Evolutionary conservation across 2,329 filamentous ascomycete genomes (phyloP).

Genomic region (Neopestalotiopsis clavispora): DNA sequence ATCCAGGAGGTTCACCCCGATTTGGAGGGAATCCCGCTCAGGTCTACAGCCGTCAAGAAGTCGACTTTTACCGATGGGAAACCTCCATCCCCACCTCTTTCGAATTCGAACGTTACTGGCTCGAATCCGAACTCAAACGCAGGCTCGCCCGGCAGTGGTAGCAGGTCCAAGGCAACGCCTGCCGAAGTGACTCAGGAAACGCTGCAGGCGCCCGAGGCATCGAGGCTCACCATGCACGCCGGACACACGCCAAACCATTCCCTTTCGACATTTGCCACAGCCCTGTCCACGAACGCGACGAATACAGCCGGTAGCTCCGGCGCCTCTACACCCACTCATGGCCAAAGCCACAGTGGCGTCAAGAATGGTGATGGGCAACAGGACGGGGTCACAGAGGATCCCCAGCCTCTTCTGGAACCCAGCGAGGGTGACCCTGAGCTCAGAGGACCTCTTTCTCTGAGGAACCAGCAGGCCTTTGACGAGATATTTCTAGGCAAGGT

Average conservation of each 20-base stretch:
- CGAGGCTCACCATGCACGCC: constrained; percentile 64
- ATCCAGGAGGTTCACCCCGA: constrained; percentile 62
- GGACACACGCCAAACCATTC: constrained; percentile 67
- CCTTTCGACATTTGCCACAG: constrained; percentile 54
- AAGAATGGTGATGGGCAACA: constrained; percentile 24
- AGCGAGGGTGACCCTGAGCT: constrained; percentile 50
- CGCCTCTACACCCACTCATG: constrained; percentile 41
- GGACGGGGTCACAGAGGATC: constrained; percentile 19
- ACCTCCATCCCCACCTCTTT: constrained; percentile 28
- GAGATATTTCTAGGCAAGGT: constrained; percentile 57
- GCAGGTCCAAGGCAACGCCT: constrained; percentile 33
- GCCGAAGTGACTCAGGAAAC: constrained; percentile 51
- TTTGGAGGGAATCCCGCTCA: constrained; percentile 64
- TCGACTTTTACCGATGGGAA: constrained; percentile 52
- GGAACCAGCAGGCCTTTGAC: constrained; percentile 60
- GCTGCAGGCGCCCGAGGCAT: constrained; percentile 52
- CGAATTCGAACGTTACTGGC: constrained; percentile 32
- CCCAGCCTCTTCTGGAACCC: constrained; percentile 40
- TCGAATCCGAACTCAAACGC: constrained; percentile 31
- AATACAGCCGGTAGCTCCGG: constrained; percentile 47
- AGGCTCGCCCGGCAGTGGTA: constrained; percentile 28
- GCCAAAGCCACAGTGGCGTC: constrained; percentile 16
- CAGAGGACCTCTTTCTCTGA: constrained; percentile 58
- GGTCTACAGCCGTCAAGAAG: constrained; percentile 56
- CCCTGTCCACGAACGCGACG: constrained; percentile 44